Conservation (phyloP, 148 eudicot species). For the Salicornia ramosissima region DNA sequence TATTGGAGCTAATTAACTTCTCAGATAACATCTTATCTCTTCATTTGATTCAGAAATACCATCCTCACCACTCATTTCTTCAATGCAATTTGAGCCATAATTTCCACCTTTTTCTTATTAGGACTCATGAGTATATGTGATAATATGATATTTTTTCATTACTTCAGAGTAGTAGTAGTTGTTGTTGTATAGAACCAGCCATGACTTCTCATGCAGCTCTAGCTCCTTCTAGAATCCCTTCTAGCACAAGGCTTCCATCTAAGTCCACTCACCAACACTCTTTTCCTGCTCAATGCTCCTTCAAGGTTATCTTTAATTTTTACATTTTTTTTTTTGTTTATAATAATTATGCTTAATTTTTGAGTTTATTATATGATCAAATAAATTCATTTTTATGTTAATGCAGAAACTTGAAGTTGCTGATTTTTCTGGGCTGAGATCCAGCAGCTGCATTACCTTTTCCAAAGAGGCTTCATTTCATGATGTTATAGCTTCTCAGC, state of each 20-base stretch:
- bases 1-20: slow-evolving; percentile 20
- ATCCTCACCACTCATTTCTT: slow-evolving; percentile 64
- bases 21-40: slow-evolving; percentile 56
- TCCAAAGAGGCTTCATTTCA: slow-evolving; percentile 57
- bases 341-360: not conserved
- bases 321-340: not conserved
- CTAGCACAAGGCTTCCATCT: slow-evolving; percentile 53
- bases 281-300: slow-evolving; percentile 65
- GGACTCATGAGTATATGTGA: slow-evolving; percentile 1
- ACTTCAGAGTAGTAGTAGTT: slow-evolving; percentile 24
- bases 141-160: not conserved
- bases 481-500: slow-evolving; percentile 64
- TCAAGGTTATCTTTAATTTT: slow-evolving; percentile 48
- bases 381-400: not conserved
- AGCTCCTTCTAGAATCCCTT: slow-evolving; percentile 76
- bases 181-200: slow-evolving; percentile 8
- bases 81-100: slow-evolving; percentile 33
- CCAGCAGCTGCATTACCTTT: slow-evolving; percentile 52
- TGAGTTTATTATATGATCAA: not conserved
- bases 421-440: slow-evolving; percentile 77
- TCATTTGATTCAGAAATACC: slow-evolving; percentile 24
- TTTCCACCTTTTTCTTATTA: not conserved
- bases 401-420: slow-evolving; percentile 65
- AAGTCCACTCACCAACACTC: slow-evolving; percentile 56
- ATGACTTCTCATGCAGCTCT: slow-evolving; percentile 91